phyloP scores from a whole-genome alignment of 106 monocot species.

The Chionographis japonica region DNA sequence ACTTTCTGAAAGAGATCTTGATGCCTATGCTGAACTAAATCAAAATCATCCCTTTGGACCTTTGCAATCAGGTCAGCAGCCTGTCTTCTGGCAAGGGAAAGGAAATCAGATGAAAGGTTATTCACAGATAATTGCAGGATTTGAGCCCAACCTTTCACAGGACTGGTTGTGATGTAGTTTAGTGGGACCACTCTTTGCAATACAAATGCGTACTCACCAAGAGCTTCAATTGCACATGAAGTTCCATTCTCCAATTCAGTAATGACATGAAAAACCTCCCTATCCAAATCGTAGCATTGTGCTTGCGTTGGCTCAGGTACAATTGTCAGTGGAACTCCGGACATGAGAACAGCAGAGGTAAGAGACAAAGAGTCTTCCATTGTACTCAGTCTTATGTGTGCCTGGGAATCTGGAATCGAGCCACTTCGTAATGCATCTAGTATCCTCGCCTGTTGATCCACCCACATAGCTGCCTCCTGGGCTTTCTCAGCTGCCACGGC shows the following conservation, averaged over 20 bases:
- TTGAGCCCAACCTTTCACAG: slow-evolving; percentile 76
- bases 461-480: slow-evolving; percentile 65
- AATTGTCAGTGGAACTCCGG: slow-evolving; percentile 86
- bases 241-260: slow-evolving; percentile 65
- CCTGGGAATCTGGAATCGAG: slow-evolving; percentile 42
- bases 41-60: slow-evolving; percentile 42
- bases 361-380: slow-evolving; percentile 75
- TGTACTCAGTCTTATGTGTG: slow-evolving; percentile 35
- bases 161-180: slow-evolving; percentile 80
- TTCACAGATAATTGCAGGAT: slow-evolving; percentile 67
- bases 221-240: slow-evolving; percentile 58
- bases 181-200: slow-evolving; percentile 77
- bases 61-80: slow-evolving; percentile 74
- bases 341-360: slow-evolving; percentile 61
- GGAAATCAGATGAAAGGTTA: slow-evolving; percentile 67
- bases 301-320: slow-evolving; percentile 92
- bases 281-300: slow-evolving; percentile 86
- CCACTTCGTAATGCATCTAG: slow-evolving; percentile 73
- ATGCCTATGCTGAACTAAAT: slow-evolving; percentile 65
- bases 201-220: slow-evolving; percentile 67
- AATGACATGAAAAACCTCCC: slow-evolving; percentile 57
- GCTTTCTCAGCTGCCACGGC: slow-evolving; percentile 58
- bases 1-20: slow-evolving; percentile 49
- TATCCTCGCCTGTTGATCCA: slow-evolving; percentile 76
- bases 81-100: slow-evolving; percentile 61